phyloP scores from a whole-genome alignment of 2,329 filamentous ascomycete species.

The Fusarium sp. region DNA sequence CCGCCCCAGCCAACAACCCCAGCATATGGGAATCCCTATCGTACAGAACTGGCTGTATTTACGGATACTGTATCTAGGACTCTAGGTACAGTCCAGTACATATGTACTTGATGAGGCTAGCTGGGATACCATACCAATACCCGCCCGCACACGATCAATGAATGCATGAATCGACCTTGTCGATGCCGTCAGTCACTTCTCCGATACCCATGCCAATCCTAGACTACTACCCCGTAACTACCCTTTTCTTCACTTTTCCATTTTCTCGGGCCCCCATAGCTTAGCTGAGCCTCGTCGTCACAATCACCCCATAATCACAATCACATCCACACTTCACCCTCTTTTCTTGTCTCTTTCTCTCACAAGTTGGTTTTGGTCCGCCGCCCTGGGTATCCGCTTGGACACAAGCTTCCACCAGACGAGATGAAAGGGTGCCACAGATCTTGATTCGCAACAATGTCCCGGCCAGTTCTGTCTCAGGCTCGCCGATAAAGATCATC shows the following conservation, averaged over 20 bases:
- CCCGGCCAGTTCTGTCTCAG: constrained; percentile 44
- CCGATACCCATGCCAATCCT: not conserved
- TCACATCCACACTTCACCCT: constrained; percentile 16
- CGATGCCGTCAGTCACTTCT: constrained; percentile 25
- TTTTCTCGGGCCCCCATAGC: constrained; percentile 20
- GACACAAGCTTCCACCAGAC: constrained; percentile 46
- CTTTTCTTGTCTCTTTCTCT: constrained; percentile 24
- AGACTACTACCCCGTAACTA: not conserved
- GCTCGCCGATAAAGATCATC: constrained; percentile 32
- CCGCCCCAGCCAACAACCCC: not conserved
- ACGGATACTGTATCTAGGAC: not conserved
- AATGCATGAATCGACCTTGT: constrained; percentile 2
- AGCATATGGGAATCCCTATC: constrained; percentile 22
- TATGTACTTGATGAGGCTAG: constrained; percentile 16
- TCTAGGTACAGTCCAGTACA: not conserved
- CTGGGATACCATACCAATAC: not conserved
- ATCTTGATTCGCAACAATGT: constrained; percentile 51
- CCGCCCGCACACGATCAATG: not conserved
- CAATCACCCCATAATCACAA: constrained; percentile 21
- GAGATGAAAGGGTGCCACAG: constrained; percentile 53
- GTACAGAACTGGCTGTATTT: not conserved
- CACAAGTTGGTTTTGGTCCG: constrained; percentile 24
- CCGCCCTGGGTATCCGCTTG: constrained; percentile 34
- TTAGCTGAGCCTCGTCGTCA: constrained; percentile 37
- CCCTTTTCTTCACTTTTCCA: constrained; percentile 18